Base-by-base conservation (phyloP, 371 early-diverging fungal genomes). In the Funneliformis caledonium region DNA sequence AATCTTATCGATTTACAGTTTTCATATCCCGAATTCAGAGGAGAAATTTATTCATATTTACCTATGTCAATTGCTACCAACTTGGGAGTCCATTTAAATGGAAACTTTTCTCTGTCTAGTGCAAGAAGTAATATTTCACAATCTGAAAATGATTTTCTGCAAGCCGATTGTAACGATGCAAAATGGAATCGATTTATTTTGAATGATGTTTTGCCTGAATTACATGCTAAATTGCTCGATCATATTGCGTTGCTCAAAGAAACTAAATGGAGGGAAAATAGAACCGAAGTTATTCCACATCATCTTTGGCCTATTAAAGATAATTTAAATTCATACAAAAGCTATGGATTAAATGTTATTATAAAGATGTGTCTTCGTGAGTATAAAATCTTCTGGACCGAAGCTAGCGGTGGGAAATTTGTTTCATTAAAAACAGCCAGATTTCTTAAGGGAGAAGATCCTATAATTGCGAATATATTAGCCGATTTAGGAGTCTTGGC, bases 181-280 rank as follows among this genome's bases (percentile, higher is more conserved):
- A 16, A 47, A 26, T 79, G 80, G 80, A 79, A 79, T 75, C 7
- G 26, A 48, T 52, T 19, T 14, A 52, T 74, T 47, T 64, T 79
- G 22, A n/a, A 16, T 26, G 19, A 74, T 6, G 37, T 74, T 33
- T 78, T 79, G 12, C 72, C 79, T 79, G 14, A 19, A 7, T 33
- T 79, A 14, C 79, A 79, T 52, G 52, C 26, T 22, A 45, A 79
- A 79, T 37, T 79, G n/a, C 22, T 74, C 60, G 37, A 42, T 50
- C 4, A 52, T 43, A 59, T 64, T 31, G 31, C 26, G 26, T 3
- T 19, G 3, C 22, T 70, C 14, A 11, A 70, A 56, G 56, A 16
- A 56, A 4, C 56, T 5, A 16, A 19, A 19, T 19, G 7, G 19
- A 16, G 19, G 19, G 6, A 16, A 56, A 19, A 56, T 19, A 19